phyloP scores from a whole-genome alignment of 345 rosid species.

The Acer campestre region DNA sequence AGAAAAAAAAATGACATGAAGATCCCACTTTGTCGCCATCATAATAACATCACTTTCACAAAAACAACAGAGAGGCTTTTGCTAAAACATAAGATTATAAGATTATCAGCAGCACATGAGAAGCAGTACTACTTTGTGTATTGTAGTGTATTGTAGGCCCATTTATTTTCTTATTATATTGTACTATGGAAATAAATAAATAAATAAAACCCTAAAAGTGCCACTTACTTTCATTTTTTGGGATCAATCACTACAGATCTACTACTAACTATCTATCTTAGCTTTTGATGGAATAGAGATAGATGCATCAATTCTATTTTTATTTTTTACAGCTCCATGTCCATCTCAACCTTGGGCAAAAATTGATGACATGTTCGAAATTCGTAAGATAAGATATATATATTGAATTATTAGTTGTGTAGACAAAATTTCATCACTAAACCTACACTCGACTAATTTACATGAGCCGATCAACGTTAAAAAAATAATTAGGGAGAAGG shows the following conservation, averaged over 20 bases:
- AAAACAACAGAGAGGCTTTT: background rate
- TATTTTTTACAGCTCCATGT: too few relatives aligned
- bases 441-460: conserved; percentile 11
- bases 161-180: background rate
- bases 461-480: conserved; percentile 8
- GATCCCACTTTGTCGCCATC: background rate
- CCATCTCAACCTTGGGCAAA: background rate
- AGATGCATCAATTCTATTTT: too few relatives aligned
- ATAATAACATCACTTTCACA: conserved; percentile 2
- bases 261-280: background rate
- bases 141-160: conserved; percentile 15
- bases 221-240: background rate
- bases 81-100: background rate
- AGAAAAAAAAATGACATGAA: background rate
- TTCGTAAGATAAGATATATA: background rate
- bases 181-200: background rate
- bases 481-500: conserved; percentile 11
- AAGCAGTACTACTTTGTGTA: conserved; percentile 9
- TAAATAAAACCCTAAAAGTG: too few relatives aligned
- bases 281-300: background rate
- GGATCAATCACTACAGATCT: background rate
- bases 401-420: background rate
- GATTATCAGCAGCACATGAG: conserved; percentile 25
- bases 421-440: background rate
- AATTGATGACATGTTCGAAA: background rate